Conservation (phyloP, 2,329 filamentous ascomycete genomes). For the Ascochyta rabiei region DNA sequence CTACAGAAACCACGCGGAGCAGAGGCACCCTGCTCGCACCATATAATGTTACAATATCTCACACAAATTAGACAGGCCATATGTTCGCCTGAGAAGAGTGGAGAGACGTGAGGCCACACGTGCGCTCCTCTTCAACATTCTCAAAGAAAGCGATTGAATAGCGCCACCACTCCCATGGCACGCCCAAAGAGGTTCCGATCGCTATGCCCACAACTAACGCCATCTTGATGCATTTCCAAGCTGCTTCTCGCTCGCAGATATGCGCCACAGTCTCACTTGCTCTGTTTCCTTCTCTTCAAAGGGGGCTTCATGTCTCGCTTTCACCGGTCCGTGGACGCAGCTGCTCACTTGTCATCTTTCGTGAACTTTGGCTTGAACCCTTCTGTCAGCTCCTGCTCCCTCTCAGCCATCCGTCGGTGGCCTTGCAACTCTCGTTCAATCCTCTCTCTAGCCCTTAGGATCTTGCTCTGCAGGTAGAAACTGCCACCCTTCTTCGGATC, state of each 20-base stretch:
- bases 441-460: slow-evolving; percentile 86
- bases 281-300: neutral
- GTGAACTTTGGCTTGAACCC: slow-evolving; percentile 97
- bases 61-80: slow-evolving; percentile 11
- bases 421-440: slow-evolving; percentile 86
- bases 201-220: slow-evolving; percentile 33
- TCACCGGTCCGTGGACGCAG: neutral
- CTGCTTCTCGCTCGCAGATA: neutral
- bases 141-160: slow-evolving; percentile 2
- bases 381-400: slow-evolving; percentile 78
- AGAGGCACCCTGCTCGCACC: slow-evolving; percentile 3
- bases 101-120: slow-evolving; percentile 18
- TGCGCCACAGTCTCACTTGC: neutral
- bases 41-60: slow-evolving; percentile 27
- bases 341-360: slow-evolving; percentile 64
- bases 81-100: slow-evolving; percentile 22
- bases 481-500: slow-evolving; percentile 95
- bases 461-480: slow-evolving; percentile 98
- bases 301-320: neutral
- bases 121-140: neutral
- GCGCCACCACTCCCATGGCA: slow-evolving; percentile 14
- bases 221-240: slow-evolving; percentile 27
- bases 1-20: neutral
- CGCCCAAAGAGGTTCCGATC: slow-evolving; percentile 17
- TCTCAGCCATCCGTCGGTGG: slow-evolving; percentile 70